Base-by-base conservation (phyloP, 139 green algal species). In the Coelastrella sp. region DNA sequence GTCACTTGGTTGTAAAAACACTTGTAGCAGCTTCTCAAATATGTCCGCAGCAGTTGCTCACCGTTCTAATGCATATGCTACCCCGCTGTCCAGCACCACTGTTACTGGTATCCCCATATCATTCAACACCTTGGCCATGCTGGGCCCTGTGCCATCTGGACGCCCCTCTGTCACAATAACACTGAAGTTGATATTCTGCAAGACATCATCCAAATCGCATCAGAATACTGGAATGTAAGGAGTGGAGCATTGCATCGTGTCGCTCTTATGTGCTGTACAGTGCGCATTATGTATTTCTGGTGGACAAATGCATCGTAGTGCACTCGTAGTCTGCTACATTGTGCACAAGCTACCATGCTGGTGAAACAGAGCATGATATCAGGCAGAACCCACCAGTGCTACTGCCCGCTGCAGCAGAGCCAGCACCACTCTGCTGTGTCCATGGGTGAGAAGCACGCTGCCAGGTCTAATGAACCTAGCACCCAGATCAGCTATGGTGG, bases 91-190 rank as follows among this genome's bases (percentile, higher is more conserved):
- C 67, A 99, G 84, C 30, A 98, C 86, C 40, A 98, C 78, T 0
- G 91, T 97, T 11, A 93, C 90, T 7, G 95, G 95, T 34, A 99
- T 92, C 35, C 92, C 89, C 59, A 92, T 78, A 64, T 93, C 90
- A 45, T 91, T 85, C 64, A 99, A 89, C 64, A 88, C 89, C 23
- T 88, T 88, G 23, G 93, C 93, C 94, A 96, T 96, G 27, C 81
- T 85, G 41, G 96, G 78, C 11, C 96, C 95, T 4, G 94, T 96
- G 71, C 89, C 91, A 84, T 98, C 95, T 0, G 95, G 93, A 25
- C 96, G 90, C 0, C 95, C 94, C 86, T 98, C 96, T 2, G 96
- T 98, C 19, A 96, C 90, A 2, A 98, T 89, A n/a, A 99, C 97
- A 68, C 86, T 96, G 89, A 99, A 99, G 51, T 96, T 89, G 21